phyloP scores from a whole-genome alignment of 2,329 filamentous ascomycete genomes.

The Xylariaceae sp. region DNA sequence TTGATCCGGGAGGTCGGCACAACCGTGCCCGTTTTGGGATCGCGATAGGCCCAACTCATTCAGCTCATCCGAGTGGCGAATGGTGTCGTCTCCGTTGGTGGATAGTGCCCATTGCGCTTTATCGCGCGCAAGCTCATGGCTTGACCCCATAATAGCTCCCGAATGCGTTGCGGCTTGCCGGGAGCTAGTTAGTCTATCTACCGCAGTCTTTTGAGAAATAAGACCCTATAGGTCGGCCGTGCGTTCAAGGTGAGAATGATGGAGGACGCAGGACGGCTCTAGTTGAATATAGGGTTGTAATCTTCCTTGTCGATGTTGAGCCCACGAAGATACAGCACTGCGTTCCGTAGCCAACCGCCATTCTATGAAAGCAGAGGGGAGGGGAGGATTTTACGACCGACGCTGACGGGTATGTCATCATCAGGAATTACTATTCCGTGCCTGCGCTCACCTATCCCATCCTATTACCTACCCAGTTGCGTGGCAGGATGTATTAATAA shows the following conservation, averaged over 20 bases:
- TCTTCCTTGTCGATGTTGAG: not conserved
- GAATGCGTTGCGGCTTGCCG: not conserved
- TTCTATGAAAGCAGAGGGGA: too few species aligned
- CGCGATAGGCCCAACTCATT: slow-evolving; percentile 12
- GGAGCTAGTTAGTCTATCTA: not conserved
- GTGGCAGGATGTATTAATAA: too few species aligned
- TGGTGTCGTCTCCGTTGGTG: slow-evolving; percentile 4
- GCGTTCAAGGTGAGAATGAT: not conserved
- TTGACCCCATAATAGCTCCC: slow-evolving; percentile 1
- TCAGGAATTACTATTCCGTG: not conserved
- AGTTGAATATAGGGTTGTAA: not conserved
- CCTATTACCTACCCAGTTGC: too few species aligned
- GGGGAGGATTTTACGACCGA: not conserved
- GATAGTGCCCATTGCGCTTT: not conserved
- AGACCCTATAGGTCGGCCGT: not conserved
- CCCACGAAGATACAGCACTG: not conserved
- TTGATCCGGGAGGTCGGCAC: slow-evolving; percentile 22
- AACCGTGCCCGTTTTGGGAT: slow-evolving; percentile 28
- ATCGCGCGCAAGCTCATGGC: slow-evolving; percentile 2
- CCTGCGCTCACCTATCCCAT: too few species aligned
- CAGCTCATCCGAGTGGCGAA: slow-evolving; percentile 2
- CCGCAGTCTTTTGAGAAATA: not conserved
- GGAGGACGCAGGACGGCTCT: not conserved
- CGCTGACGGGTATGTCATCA: not conserved
- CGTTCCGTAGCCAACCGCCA: too few species aligned